Conservation (phyloP, 1,284 basidiomycete genomes). For the Polyporus tsugae region DNA sequence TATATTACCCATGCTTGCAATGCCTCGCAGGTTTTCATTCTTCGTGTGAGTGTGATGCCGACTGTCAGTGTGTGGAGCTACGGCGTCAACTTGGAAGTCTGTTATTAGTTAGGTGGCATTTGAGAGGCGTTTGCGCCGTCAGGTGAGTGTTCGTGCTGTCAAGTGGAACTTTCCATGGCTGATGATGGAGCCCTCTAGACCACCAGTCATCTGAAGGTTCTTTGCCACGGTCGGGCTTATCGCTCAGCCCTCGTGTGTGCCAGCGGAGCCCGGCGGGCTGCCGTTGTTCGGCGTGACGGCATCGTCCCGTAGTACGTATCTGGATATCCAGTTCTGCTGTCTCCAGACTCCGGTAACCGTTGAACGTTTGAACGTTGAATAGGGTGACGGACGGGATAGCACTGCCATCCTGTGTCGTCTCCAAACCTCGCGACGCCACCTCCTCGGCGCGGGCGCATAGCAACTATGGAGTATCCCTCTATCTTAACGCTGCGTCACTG, state of each 20-base stretch:
- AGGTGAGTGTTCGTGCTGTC: background rate
- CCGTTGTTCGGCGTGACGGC: background rate
- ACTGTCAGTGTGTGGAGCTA: background rate
- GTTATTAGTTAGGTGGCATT: background rate
- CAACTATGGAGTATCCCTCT: too few relatives aligned
- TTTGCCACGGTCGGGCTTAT: background rate
- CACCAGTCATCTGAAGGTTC: background rate
- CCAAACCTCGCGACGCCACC: too few relatives aligned
- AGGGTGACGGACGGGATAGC: too few relatives aligned
- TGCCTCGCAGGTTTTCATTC: background rate
- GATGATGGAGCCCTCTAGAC: background rate
- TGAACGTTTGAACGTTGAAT: background rate
- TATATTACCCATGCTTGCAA: conserved; percentile 13
- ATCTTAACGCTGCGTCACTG: too few relatives aligned
- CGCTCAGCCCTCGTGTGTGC: background rate
- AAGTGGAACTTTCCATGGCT: background rate
- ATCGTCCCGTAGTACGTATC: background rate
- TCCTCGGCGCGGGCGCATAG: too few relatives aligned
- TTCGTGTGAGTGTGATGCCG: background rate
- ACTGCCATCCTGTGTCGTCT: background rate
- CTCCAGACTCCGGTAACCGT: background rate
- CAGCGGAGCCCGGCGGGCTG: background rate
- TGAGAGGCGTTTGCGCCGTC: background rate
- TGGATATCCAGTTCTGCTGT: background rate
- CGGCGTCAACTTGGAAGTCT: background rate